Percentiles rank a stretch among this genome's conserved stretches.
These are phyloP conservation scores for Eleusine indica DNA, from an alignment of 176 grass and related monocot species.

Conservation along the genomic window DNA sequence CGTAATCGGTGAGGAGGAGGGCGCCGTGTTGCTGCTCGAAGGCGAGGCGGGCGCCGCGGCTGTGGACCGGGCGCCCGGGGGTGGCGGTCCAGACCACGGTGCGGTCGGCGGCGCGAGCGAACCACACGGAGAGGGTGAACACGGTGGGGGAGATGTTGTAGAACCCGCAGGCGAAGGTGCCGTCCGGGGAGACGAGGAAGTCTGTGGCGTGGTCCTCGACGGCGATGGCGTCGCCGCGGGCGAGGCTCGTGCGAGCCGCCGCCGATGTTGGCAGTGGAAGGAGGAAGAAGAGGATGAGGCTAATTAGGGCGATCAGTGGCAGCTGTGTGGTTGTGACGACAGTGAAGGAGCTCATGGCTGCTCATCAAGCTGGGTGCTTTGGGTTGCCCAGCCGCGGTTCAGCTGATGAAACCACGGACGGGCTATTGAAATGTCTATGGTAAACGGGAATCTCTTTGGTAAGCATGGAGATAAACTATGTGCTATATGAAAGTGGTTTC, in stretches of 20 bases:
- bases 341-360: neutral
- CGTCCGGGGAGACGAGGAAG: conserved; percentile 45
- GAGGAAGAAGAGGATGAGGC: neutral
- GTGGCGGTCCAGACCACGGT: conserved; percentile 51
- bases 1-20: conserved; percentile 47
- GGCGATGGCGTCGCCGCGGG: conserved; percentile 35
- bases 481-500: too few relatives aligned
- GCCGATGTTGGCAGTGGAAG: neutral
- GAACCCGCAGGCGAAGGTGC: conserved; percentile 55
- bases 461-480: too few relatives aligned
- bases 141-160: conserved; percentile 40
- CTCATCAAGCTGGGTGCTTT: too few relatives aligned
- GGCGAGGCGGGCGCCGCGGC: conserved; percentile 36
- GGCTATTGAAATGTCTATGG: too few relatives aligned
- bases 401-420: too few relatives aligned
- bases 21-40: neutral
- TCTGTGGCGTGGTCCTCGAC: conserved; percentile 45
- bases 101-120: conserved; percentile 26
- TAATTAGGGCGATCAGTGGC: neutral
- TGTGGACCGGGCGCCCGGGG: conserved; percentile 44
- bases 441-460: too few relatives aligned
- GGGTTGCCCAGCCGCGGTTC: too few relatives aligned
- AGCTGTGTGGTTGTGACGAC: neutral
- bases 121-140: conserved; percentile 65
- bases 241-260: conserved; percentile 13